Conservation (phyloP, 2,329 filamentous ascomycete genomes). For the Orbilia oligospora region DNA sequence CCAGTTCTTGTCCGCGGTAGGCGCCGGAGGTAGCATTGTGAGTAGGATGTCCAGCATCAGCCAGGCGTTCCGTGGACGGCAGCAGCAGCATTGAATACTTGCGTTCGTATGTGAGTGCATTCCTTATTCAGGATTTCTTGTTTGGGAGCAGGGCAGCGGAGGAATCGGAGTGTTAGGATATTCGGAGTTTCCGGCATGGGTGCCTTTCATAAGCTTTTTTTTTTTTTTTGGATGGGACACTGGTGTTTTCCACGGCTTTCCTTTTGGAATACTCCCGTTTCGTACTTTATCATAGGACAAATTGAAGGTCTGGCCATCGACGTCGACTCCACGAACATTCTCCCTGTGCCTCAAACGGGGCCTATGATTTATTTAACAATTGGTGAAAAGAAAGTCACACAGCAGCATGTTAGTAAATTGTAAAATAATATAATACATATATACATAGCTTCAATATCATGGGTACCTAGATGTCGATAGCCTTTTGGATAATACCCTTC, state of each 20-base stretch:
- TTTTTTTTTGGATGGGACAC: neutral
- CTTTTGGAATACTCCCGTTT: neutral
- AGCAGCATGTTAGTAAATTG: constrained; percentile 7
- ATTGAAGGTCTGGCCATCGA: neutral
- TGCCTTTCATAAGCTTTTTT: neutral
- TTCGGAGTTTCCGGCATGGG: neutral
- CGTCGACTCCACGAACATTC: neutral
- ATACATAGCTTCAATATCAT: constrained; percentile 34
- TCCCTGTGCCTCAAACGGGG: neutral
- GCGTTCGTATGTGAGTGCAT: neutral
- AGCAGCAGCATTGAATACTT: constrained; percentile 29
- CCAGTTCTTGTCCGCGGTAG: constrained; percentile 80
- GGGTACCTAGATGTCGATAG: neutral
- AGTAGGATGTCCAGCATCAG: constrained; percentile 79
- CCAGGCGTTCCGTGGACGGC: constrained; percentile 68
- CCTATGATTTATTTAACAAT: neutral
- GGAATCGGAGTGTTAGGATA: constrained; percentile 4
- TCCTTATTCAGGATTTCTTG: neutral
- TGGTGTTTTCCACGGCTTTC: neutral
- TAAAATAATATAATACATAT: constrained; percentile 43
- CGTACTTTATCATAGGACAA: neutral
- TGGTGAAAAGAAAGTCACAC: neutral
- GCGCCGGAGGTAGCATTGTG: constrained; percentile 73
- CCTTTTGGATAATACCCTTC: neutral
- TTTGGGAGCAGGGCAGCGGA: no score